phyloP scores from a whole-genome alignment of 768 basidiomycete species.

The Auriscalpium microsporum region DNA sequence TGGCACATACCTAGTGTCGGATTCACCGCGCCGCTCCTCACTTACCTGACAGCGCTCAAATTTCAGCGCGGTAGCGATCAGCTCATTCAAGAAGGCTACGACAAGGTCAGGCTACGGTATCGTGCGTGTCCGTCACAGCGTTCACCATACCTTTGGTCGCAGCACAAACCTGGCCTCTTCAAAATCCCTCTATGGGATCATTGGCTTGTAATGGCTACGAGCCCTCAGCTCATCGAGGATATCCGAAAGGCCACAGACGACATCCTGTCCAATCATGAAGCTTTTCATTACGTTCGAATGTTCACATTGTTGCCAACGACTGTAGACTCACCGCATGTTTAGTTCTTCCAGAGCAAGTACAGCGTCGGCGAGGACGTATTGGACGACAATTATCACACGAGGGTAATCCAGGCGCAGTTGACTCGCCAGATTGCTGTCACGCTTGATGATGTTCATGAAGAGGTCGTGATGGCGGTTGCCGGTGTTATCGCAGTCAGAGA shows the following conservation, averaged over 20 bases:
- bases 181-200: background rate
- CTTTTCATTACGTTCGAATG: background rate
- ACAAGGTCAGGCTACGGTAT: too few species aligned
- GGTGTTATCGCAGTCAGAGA: conserved; percentile 26
- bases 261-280: background rate
- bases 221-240: background rate
- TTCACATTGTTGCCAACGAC: too few species aligned
- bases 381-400: conserved; percentile 24
- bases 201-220: background rate
- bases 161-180: background rate
- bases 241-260: background rate
- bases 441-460: conserved; percentile 35
- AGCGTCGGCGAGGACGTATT: conserved; percentile 28
- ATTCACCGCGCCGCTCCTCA: too few species aligned
- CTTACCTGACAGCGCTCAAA: too few species aligned
- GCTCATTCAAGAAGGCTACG: too few species aligned
- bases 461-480: conserved; percentile 33
- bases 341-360: conserved; percentile 32
- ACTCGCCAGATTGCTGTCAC: conserved; percentile 30
- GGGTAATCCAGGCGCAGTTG: conserved; percentile 22
- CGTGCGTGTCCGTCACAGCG: too few species aligned
- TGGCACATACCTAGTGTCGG: too few species aligned
- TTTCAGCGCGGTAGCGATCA: too few species aligned
- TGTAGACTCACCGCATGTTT: background rate
- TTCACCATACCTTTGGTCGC: background rate